These are phyloP conservation scores for Ophiocordyceps sinensis DNA, from an alignment of 2,329 filamentous ascomycete genomes.

Conservation along the genomic window DNA sequence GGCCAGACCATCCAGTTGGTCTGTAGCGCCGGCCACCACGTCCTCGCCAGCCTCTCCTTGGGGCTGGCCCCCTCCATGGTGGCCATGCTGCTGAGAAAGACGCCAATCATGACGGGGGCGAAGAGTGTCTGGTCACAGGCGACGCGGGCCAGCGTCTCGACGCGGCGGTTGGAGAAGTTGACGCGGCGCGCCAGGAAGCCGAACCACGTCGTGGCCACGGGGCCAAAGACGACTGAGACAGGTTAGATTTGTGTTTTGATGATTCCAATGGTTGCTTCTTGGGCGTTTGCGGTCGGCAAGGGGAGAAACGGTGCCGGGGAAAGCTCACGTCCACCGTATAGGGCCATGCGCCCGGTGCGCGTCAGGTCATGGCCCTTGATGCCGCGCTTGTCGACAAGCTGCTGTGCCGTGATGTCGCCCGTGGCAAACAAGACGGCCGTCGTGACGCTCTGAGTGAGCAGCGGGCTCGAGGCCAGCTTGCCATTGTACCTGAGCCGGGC, in stretches of 20 bases:
- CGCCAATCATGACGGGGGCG: constrained; percentile 66
- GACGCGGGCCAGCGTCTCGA: constrained; percentile 65
- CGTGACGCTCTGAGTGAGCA: constrained; percentile 82
- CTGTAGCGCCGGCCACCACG: constrained; percentile 56
- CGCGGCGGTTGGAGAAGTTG: constrained; percentile 45
- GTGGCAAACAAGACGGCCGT: constrained; percentile 87
- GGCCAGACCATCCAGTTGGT: constrained; percentile 89
- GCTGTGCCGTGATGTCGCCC: constrained; percentile 83
- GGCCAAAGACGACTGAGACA: constrained; percentile 65
- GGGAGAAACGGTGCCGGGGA: background rate
- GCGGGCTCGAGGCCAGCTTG: constrained; percentile 62
- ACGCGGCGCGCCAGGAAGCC: constrained; percentile 60
- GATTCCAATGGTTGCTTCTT: background rate
- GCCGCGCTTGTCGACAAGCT: constrained; percentile 72
- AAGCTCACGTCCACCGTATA: constrained; percentile 58
- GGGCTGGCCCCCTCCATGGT: constrained; percentile 53
- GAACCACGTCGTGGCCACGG: constrained; percentile 79
- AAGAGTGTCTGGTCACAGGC: constrained; percentile 70
- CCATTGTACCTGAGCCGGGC: constrained; percentile 59
- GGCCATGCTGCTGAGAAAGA: constrained; percentile 77
- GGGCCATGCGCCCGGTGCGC: constrained; percentile 63
- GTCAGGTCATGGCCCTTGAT: constrained; percentile 58
- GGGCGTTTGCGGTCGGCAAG: background rate
- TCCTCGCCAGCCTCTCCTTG: constrained; percentile 54
- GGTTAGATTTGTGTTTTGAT: background rate